A percentile compares a stretch with the other conserved stretches of the same genome.
These are phyloP conservation scores for Colletotrichum cuscutae DNA, from an alignment of 2,329 filamentous ascomycete genomes.

Conservation along the genomic window DNA sequence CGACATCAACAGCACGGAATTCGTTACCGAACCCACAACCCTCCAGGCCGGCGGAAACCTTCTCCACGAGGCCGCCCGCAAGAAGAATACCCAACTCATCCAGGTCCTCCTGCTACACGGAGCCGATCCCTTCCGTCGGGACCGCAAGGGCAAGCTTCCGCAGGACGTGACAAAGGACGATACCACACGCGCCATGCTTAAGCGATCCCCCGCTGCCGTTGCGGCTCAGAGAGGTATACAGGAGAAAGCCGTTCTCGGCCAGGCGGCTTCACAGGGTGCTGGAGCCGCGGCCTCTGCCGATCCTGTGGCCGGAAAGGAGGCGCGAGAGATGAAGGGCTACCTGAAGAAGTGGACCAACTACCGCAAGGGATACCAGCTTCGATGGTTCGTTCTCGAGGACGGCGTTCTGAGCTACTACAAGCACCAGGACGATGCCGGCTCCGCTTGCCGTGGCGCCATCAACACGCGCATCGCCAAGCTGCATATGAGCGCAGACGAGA, in stretches of 20 bases:
- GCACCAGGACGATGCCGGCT: slow-evolving; percentile 96
- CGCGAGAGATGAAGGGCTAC: slow-evolving; percentile 97
- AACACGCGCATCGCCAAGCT: slow-evolving; percentile 97
- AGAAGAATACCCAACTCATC: slow-evolving; percentile 86
- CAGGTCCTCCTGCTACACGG: slow-evolving; percentile 92
- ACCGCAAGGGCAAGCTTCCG: slow-evolving; percentile 93
- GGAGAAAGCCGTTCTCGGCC: slow-evolving; percentile 94
- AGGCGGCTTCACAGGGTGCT: slow-evolving; percentile 67
- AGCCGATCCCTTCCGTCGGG: slow-evolving; percentile 93
- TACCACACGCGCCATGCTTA: slow-evolving; percentile 85
- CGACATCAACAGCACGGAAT: slow-evolving; percentile 92
- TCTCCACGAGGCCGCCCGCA: slow-evolving; percentile 91
- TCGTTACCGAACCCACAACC: slow-evolving; percentile 83
- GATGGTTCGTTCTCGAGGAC: slow-evolving; percentile 98
- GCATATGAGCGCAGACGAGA: slow-evolving; percentile 96
- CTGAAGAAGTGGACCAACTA: slow-evolving; percentile 99
- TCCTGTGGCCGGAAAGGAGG: slow-evolving; percentile 81
- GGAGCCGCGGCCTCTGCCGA: slow-evolving; percentile 65
- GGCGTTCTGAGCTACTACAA: slow-evolving; percentile 99
- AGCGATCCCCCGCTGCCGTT: slow-evolving; percentile 92
- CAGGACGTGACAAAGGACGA: slow-evolving; percentile 98
- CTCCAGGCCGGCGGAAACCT: slow-evolving; percentile 88
- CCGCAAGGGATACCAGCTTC: slow-evolving; percentile 92
- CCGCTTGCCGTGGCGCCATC: slow-evolving; percentile 95
- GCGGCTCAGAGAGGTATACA: slow-evolving; percentile 95